Conservation (phyloP, 352 stramenopile species). For the Peronospora belbahrii region DNA sequence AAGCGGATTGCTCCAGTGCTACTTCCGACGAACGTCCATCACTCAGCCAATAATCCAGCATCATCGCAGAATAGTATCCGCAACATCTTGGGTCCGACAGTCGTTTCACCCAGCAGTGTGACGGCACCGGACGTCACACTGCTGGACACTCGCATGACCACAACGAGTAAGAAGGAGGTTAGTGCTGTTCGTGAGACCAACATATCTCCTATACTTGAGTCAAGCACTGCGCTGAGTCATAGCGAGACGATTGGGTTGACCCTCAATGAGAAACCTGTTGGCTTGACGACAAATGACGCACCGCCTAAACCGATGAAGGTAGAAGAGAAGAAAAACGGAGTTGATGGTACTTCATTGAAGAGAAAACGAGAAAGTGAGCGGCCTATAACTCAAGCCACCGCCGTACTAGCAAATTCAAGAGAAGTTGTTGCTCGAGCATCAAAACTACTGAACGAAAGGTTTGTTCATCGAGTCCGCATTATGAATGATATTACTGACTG, state of each 20-base stretch:
- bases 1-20: slow-evolving; percentile 56
- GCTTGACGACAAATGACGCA: slow-evolving; percentile 3
- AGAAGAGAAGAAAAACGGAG: slow-evolving; percentile 29
- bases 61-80: slow-evolving; percentile 76
- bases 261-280: slow-evolving; percentile 8
- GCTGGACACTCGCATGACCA: slow-evolving; percentile 49
- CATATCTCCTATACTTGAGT: slow-evolving; percentile 13
- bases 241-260: slow-evolving; percentile 1
- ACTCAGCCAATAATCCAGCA: slow-evolving; percentile 32
- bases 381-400: slow-evolving; percentile 1
- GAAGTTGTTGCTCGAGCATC: slow-evolving; percentile 42
- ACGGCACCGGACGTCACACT: slow-evolving; percentile 42
- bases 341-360: slow-evolving; percentile 38
- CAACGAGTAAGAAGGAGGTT: slow-evolving; percentile 21
- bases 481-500: slow-evolving; percentile 5
- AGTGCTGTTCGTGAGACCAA: slow-evolving; percentile 18
- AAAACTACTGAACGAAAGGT: slow-evolving; percentile 57
- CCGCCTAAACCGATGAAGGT: slow-evolving; percentile 10
- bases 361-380: slow-evolving; percentile 60
- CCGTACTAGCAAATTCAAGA: slow-evolving; percentile 38
- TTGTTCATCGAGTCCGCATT: not conserved
- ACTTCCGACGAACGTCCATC: slow-evolving; percentile 22
- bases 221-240: slow-evolving; percentile 2
- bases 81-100: slow-evolving; percentile 60
- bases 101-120: slow-evolving; percentile 42